Evolutionary conservation across 2,329 filamentous ascomycete species (phyloP).

Genomic region (Stemphylium lycopersici): DNA sequence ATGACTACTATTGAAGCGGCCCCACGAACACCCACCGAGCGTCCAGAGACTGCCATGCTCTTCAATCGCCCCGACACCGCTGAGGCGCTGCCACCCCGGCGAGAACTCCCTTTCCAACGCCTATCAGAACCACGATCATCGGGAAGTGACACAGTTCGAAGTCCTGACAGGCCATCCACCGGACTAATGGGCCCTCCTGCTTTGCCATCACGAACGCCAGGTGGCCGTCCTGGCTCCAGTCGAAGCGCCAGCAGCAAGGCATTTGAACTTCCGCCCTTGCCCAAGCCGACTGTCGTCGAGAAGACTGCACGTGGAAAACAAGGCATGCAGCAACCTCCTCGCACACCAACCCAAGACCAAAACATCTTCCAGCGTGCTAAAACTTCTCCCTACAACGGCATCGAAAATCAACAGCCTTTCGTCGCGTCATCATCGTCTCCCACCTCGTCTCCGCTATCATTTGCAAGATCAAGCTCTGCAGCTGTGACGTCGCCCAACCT

Average conservation of each 20-base stretch:
- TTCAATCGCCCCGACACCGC: conserved; percentile 20
- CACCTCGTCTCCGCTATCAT: conserved; percentile 13
- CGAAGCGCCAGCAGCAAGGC: conserved; percentile 18
- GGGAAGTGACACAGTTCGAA: conserved; percentile 28
- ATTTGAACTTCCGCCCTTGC: conserved; percentile 45
- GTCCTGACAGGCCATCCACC: conserved; percentile 33
- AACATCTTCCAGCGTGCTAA: not conserved
- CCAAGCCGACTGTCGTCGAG: conserved; percentile 39
- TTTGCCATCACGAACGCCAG: conserved; percentile 31
- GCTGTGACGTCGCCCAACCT: conserved; percentile 23
- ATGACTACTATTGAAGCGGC: conserved; percentile 12
- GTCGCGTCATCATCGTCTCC: conserved; percentile 19
- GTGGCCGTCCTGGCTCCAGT: conserved; percentile 28
- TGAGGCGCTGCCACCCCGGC: conserved; percentile 41
- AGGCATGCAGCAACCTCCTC: conserved; percentile 8
- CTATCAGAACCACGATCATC: conserved; percentile 36
- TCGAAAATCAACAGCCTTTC: conserved; percentile 10
- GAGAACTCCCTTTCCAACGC: conserved; percentile 50
- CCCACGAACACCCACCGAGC: conserved; percentile 7
- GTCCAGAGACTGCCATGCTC: conserved; percentile 26
- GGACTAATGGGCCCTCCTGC: conserved; percentile 42
- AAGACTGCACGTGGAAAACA: conserved; percentile 11
- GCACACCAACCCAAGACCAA: conserved; percentile 13
- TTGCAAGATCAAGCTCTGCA: conserved; percentile 13
- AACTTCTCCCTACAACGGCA: conserved; percentile 1